Percentiles rank a stretch among this genome's conserved stretches.
These are phyloP conservation scores for Luffa acutangula DNA, from an alignment of 306 rosid genomes.

Conservation along the genomic window DNA sequence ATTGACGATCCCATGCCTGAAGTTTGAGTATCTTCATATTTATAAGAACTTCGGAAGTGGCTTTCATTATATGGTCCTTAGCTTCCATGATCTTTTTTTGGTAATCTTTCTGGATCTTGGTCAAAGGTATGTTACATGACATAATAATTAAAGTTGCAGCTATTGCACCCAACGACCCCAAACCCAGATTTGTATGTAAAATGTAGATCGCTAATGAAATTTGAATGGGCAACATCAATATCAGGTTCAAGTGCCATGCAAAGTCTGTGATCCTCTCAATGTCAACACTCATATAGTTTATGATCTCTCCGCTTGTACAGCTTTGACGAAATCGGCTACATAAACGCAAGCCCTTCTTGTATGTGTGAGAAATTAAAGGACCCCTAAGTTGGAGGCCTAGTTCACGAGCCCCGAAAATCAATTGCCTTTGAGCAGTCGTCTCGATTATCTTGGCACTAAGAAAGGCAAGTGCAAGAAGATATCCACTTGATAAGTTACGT, in stretches of 20 bases:
- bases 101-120: too few relatives aligned
- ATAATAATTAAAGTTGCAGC: slow-evolving; percentile 60
- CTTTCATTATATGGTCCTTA: slow-evolving; percentile 48
- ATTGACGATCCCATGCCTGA: slow-evolving; percentile 80
- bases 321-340: too few relatives aligned
- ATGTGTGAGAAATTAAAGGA: too few relatives aligned
- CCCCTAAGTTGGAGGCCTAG: too few relatives aligned
- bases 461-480: slow-evolving; percentile 57
- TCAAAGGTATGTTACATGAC: background rate
- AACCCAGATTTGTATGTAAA: slow-evolving; percentile 55
- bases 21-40: slow-evolving; percentile 79
- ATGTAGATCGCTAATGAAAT: slow-evolving; percentile 60
- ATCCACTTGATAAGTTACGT: slow-evolving; percentile 45
- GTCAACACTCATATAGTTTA: too few relatives aligned
- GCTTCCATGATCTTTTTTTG: too few relatives aligned
- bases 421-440: slow-evolving; percentile 77
- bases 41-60: slow-evolving; percentile 68
- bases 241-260: slow-evolving; percentile 50
- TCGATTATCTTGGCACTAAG: slow-evolving; percentile 74
- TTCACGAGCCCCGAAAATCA: slow-evolving; percentile 14
- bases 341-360: too few relatives aligned
- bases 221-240: slow-evolving; percentile 87
- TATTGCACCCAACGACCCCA: slow-evolving; percentile 61
- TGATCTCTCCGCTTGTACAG: too few relatives aligned
- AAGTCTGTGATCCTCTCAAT: slow-evolving; percentile 22